Base-by-base conservation (phyloP, 306 rosid species). In the Medicago ruthenica region DNA sequence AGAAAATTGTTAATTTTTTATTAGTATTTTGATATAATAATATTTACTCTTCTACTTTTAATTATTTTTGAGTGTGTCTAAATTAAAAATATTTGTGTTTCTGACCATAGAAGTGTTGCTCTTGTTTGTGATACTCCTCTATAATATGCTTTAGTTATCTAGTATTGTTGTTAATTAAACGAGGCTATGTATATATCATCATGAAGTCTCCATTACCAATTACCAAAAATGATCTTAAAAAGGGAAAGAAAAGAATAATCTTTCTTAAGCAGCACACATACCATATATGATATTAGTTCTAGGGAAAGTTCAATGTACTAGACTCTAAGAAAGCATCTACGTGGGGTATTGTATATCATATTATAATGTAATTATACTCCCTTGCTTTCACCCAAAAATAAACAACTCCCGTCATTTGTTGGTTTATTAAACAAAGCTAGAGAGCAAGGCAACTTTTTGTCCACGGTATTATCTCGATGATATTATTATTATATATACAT, bases 271-370 rank as follows among this genome's bases (percentile, higher is more conserved):
- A 62, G 45, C 42, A 74, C 62, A 80, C 80, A 34, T 65, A 31
- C 70, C 37, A 76, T 73, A 41, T 66, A 34, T 75, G 20, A 70
- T 55, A 44, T 68, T 27, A 61, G 34, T 61, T 81, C 42, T 77
- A 5, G 87, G 80, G 79, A 86, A 82, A 80, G 83, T 88, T 82
- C 88, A 88, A 10, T 77, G 83, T 62, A 86, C 80, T 63, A 39
- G 42, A 74, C 76, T 82, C 86, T 53, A 48, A 67, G 65, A 82
- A 81, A 65, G 85, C 88, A 85, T 77, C 86, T 76, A 62, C 81
- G 44, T 68, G 24, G 79, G 80, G 71, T 27, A 77, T 41, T 76
- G 86, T 73, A 66, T 41, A 62, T 21, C 67, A 57, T 57, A 54
- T 65, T 79, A 74, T 71, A 76, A 79, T 61, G 50, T 61, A 41